phyloP scores from a whole-genome alignment of 176 grass and related monocot species.

The bread wheat (Triticum aestivum) region IWGSC_CS_RefSeq_v2.1 NC_057811.1:136357127-136357626 shows the following conservation, averaged over 20 bases:
- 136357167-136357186: not conserved
- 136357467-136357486: conserved; percentile 26
- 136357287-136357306: conserved; percentile 60
- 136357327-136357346: conserved; percentile 59
- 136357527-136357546: conserved; percentile 38
- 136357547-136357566: conserved; percentile 44
- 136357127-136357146: not conserved
- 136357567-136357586: conserved; percentile 27
- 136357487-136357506: conserved; percentile 45
- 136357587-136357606: not conserved
- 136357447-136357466: conserved; percentile 29
- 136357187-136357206: conserved; percentile 75
- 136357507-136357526: conserved; percentile 38
- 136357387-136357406: conserved; percentile 12
- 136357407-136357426: conserved; percentile 34
- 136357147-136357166: not conserved
- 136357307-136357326: conserved; percentile 70
- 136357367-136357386: conserved; percentile 66
- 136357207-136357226: conserved; percentile 86
- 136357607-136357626: conserved; percentile 28
- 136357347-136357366: conserved; percentile 67
- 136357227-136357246: conserved; percentile 63
- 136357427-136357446: conserved; percentile 39
- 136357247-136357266: conserved; percentile 71
- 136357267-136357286: conserved; percentile 72